Evolutionary conservation across 2,329 filamentous ascomycete genomes (phyloP).

Genomic region (Didymella pomorum): DNA sequence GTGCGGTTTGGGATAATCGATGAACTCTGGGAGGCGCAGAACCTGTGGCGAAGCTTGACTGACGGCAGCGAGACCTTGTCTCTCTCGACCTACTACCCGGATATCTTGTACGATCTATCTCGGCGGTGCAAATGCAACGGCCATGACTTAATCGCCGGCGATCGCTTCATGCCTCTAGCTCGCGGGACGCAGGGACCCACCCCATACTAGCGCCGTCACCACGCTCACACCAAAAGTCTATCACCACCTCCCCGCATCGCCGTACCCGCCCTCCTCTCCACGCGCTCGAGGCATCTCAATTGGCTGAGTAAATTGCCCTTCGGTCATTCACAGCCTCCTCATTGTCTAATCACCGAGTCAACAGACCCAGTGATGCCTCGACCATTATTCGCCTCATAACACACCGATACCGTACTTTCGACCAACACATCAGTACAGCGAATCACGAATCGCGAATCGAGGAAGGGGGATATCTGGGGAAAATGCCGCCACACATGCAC

Average conservation of each 20-base stretch:
- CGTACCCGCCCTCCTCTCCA: conserved; percentile 4
- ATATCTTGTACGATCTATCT: too few species aligned
- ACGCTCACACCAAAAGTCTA: conserved; percentile 34
- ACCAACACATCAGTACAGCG: background rate
- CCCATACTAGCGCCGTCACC: conserved; percentile 15
- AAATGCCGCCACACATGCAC: conserved; percentile 89
- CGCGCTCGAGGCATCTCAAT: conserved; percentile 43
- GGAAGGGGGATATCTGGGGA: too few species aligned
- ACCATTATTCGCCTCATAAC: conserved; percentile 18
- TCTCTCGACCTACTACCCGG: too few species aligned
- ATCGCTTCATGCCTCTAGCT: background rate
- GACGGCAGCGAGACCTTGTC: too few species aligned
- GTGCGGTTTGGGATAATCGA: background rate
- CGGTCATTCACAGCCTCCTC: background rate
- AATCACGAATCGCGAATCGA: too few species aligned
- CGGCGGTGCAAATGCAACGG: background rate
- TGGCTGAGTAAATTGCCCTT: conserved; percentile 30
- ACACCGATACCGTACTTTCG: background rate
- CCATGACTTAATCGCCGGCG: background rate
- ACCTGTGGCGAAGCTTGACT: background rate
- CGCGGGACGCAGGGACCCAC: conserved; percentile 24
- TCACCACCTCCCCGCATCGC: conserved; percentile 32
- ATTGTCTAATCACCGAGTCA: background rate
- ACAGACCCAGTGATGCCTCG: conserved; percentile 43
- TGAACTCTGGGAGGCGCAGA: background rate